A percentile compares a stretch with the other conserved stretches of the same genome.
Evolutionary conservation across 2,329 filamentous ascomycete genomes (phyloP).

Genomic region (Botrytis deweyae): DNA sequence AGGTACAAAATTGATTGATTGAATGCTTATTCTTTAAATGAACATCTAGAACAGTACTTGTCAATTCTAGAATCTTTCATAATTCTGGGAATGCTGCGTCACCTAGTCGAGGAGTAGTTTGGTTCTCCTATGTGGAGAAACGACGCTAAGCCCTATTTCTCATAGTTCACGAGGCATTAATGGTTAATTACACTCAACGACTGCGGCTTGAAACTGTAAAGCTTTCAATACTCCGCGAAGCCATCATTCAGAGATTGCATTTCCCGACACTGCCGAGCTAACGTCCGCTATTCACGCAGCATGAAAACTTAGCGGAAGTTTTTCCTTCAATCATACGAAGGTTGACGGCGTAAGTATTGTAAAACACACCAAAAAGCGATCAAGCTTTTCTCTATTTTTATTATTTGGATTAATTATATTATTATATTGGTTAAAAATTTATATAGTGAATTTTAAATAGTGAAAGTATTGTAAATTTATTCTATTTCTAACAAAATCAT

Average conservation of each 20-base stretch:
- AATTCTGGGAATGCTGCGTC: too few relatives aligned
- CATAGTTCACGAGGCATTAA: background rate
- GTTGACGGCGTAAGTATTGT: too few relatives aligned
- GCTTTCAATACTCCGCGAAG: background rate
- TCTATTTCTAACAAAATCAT: too few relatives aligned
- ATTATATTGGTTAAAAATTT: too few relatives aligned
- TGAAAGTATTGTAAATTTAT: too few relatives aligned
- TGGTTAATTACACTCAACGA: too few relatives aligned
- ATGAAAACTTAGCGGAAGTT: background rate
- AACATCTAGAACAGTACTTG: background rate
- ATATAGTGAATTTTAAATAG: too few relatives aligned
- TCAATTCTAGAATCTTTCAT: background rate
- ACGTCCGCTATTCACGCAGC: background rate
- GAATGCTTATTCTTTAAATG: background rate
- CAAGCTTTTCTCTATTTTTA: too few relatives aligned
- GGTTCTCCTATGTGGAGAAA: too few relatives aligned
- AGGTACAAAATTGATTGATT: background rate
- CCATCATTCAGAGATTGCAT: background rate
- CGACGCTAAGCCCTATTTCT: background rate
- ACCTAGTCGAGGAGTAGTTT: background rate
- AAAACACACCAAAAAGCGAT: too few relatives aligned
- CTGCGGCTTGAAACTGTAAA: background rate
- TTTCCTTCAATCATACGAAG: background rate
- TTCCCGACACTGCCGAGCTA: background rate
- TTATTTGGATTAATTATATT: too few relatives aligned